A percentile compares a stretch with the other conserved stretches of the same genome.
phyloP scores from a whole-genome alignment of 2,329 filamentous ascomycete species.

The Penicillium sp. region DNA sequence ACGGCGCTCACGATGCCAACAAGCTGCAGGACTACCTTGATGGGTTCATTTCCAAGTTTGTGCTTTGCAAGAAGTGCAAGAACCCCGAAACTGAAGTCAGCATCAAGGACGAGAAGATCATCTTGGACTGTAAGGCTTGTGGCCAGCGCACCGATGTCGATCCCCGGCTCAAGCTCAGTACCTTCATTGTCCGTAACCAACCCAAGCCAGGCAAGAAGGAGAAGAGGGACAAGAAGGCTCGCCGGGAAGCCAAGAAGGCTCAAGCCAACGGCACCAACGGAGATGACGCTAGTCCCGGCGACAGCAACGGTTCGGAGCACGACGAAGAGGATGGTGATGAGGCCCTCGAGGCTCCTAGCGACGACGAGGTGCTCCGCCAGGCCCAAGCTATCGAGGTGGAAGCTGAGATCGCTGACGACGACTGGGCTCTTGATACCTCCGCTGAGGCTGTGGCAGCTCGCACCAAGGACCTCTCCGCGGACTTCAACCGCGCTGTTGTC shows the following conservation, averaged over 20 bases:
- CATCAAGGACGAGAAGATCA: conserved; percentile 89
- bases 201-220: conserved; percentile 89
- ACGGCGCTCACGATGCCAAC: conserved; percentile 88
- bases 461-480: conserved; percentile 85
- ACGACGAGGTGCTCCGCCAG: conserved; percentile 84
- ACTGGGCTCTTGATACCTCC: conserved; percentile 97
- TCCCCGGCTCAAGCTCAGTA: conserved; percentile 88
- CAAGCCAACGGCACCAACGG: conserved; percentile 53
- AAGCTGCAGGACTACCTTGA: conserved; percentile 98
- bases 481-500: conserved; percentile 89
- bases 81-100: conserved; percentile 96
- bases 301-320: conserved; percentile 63
- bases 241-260: conserved; percentile 68
- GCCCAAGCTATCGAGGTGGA: conserved; percentile 70
- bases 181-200: conserved; percentile 95
- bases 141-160: conserved; percentile 91
- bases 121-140: conserved; percentile 97
- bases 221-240: conserved; percentile 91
- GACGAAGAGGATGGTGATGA: conserved; percentile 64
- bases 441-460: conserved; percentile 93
- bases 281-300: conserved; percentile 61
- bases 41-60: conserved; percentile 97
- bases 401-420: conserved; percentile 73
- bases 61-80: conserved; percentile 99
- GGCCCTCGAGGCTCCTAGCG: conserved; percentile 71